Conservation (phyloP, 306 rosid genomes). For the cucumber (Cucumis sativus) region DNA sequence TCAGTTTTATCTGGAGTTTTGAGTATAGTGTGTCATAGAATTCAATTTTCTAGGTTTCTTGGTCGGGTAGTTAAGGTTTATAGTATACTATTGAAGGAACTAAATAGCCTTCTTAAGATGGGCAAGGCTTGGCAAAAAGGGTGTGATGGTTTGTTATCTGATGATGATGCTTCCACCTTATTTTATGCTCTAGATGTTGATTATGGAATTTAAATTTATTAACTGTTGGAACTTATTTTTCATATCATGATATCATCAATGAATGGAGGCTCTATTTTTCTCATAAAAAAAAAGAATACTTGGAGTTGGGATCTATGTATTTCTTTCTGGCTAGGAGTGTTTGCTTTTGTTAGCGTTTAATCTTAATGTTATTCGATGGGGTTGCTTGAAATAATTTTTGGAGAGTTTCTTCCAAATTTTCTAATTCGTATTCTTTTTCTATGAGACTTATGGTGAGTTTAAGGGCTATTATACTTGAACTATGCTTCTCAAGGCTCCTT, state of each 20-base stretch:
- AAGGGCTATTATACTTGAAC: background rate
- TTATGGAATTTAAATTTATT: background rate
- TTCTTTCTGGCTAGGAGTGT: slow-evolving; percentile 4
- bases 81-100: background rate
- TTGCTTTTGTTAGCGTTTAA: background rate
- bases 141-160: background rate
- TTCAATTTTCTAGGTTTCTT: background rate
- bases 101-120: background rate
- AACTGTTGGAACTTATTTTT: background rate
- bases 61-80: background rate
- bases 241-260: background rate
- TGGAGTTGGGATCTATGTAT: background rate
- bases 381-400: background rate
- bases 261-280: background rate
- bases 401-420: background rate
- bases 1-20: background rate
- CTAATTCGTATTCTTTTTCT: background rate
- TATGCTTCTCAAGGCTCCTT: background rate
- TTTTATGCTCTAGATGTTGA: background rate
- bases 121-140: background rate
- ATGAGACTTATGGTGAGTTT: background rate
- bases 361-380: background rate
- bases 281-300: background rate
- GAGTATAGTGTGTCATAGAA: background rate
- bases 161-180: background rate